phyloP scores from a whole-genome alignment of 75 land plant species.

The Adiantum capillusveneris region DNA sequence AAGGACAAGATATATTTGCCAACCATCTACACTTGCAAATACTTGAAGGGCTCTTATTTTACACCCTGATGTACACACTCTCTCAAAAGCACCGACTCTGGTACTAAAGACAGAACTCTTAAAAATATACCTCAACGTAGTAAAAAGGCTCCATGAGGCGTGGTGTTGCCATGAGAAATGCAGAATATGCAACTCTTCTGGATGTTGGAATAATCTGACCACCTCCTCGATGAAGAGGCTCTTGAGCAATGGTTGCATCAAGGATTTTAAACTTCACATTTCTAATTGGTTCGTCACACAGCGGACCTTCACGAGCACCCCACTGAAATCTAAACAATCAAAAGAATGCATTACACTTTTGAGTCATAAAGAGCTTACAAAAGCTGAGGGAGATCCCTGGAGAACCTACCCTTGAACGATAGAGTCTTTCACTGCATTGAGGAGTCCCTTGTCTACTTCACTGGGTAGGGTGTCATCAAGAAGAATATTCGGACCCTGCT shows the following conservation, averaged over 20 bases:
- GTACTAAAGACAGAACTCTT: too few species aligned
- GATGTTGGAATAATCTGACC: conserved; percentile 99
- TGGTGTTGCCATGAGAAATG: conserved; percentile 98
- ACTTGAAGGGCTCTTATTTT: too few species aligned
- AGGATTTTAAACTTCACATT: conserved; percentile 98
- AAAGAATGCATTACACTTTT: not conserved
- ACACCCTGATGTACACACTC: too few species aligned
- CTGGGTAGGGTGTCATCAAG: conserved; percentile 90
- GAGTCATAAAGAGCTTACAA: not conserved
- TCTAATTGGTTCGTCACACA: conserved; percentile 98
- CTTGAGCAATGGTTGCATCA: conserved; percentile 92
- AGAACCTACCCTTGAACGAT: conserved; percentile 92
- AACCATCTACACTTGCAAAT: too few species aligned
- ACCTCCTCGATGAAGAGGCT: conserved; percentile 93
- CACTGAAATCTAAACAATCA: conserved; percentile 74
- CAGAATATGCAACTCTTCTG: conserved; percentile 96
- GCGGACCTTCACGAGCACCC: conserved; percentile 99
- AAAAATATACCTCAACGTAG: conserved; percentile 77
- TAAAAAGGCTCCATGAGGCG: conserved; percentile 98
- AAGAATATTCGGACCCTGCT: conserved; percentile 93
- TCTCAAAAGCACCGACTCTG: too few species aligned
- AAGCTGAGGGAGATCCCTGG: not conserved
- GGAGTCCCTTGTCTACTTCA: conserved; percentile 88
- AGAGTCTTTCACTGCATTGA: conserved; percentile 91
- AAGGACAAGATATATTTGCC: too few species aligned